Evolutionary conservation across 441 rosid species (phyloP), one percentile per base, ranked within the genome.

Genomic region (Codiaeum variegatum): DNA sequence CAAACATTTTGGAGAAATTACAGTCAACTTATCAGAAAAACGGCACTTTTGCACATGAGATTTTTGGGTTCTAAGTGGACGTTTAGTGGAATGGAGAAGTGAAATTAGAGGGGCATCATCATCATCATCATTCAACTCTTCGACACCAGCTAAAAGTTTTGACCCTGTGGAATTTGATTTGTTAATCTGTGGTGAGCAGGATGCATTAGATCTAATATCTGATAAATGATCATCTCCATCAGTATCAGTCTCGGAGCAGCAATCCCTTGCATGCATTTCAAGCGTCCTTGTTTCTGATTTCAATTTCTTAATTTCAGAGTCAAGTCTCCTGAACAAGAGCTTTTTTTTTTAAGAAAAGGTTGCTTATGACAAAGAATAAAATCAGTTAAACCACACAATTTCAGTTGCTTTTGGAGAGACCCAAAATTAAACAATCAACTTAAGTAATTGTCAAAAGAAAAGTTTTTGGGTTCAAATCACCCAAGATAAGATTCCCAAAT

Each of bases 191-290:
- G 82, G 81, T 72, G 84, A 78, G 76, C 64, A 60, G 71, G 80
- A 73, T 75, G 79, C 79, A 77, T 66, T 72, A 73, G 81, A 60
- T 80, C 71, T 80, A 78, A 78, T 73, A 75, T 82, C 85, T 47
- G 83, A 82, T 67, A 73, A 74, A 76, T 78, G 64, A 74, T 75
- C 86, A 75, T 84, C 88, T 70, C 79, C 95, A 77, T 89, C 98
- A 44, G 98, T 88, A 75, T 96, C 97, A 54, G 94, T 93, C 80
- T 96, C 98, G 73, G 94, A 85, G 83, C 96, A 93, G 81, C 81
- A 84, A 69, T 89, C 94, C 51, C 44, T 73, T 51, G 80, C 73
- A 54, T 82, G 70, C 18, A 8, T 69, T 70, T 85, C 87, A 65
- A 73, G 81, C 77, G 84, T 80, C 76, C 18, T 64, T 62, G 24